Conservation (phyloP, 495 filamentous ascomycete genomes). For the Cairneyella variabilis region DNA sequence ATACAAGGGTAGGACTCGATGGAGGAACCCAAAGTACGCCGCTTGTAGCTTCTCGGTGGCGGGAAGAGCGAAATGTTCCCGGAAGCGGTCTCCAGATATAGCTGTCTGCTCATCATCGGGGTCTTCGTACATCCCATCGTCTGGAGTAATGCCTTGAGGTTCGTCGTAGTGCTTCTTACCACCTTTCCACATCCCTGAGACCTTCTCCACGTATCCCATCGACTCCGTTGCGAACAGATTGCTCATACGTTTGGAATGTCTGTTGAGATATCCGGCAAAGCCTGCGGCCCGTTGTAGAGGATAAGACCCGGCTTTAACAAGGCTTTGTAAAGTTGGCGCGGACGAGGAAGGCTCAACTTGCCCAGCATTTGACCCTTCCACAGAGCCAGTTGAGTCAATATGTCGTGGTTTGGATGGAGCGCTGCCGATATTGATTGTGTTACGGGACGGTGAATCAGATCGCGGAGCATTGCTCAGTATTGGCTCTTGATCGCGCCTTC, state of each 20-base stretch:
- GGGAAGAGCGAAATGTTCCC: conserved; percentile 84
- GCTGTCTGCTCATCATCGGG: conserved; percentile 61
- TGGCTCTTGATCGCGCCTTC: conserved; percentile 12
- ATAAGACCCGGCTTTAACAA: conserved; percentile 71
- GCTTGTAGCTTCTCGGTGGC: conserved; percentile 82
- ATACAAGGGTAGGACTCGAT: conserved; percentile 87
- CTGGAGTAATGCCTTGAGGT: conserved; percentile 60
- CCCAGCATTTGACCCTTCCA: conserved; percentile 26
- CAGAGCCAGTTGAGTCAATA: conserved; percentile 34
- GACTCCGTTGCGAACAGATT: conserved; percentile 84
- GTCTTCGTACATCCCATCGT: conserved; percentile 51
- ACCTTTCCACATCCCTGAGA: conserved; percentile 96
- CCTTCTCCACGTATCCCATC: conserved; percentile 96
- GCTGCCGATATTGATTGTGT: background rate
- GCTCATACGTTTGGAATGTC: conserved; percentile 72
- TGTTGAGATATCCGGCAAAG: conserved; percentile 79
- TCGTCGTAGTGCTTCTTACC: conserved; percentile 86
- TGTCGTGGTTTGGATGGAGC: conserved; percentile 13
- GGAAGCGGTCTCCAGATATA: conserved; percentile 70
- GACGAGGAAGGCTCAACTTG: conserved; percentile 33
- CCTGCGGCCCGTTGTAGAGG: conserved; percentile 83
- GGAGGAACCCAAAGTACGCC: conserved; percentile 83
- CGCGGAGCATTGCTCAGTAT: background rate
- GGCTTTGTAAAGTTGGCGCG: conserved; percentile 61
- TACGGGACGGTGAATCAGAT: conserved; percentile 14